Percentiles rank a stretch among this genome's conserved stretches.
Conservation (phyloP, 2,329 filamentous ascomycete species). For the Fusarium guadeloupense region DNA sequence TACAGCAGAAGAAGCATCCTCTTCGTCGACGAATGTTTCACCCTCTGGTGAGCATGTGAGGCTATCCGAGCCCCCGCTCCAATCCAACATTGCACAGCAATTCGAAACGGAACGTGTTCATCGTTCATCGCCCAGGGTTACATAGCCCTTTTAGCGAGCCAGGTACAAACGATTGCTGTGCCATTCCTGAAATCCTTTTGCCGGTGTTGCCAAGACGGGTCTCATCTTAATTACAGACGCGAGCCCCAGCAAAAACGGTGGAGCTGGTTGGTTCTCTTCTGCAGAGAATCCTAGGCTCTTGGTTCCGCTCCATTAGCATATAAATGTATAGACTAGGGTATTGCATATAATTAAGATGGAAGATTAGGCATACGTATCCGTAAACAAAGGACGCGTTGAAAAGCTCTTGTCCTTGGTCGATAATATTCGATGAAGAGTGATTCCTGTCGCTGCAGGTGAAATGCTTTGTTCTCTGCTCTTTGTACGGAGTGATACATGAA, state of each 20-base stretch:
- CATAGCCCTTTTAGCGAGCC: slow-evolving; percentile 23
- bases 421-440: neutral
- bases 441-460: neutral
- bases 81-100: slow-evolving; percentile 27
- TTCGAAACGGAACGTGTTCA: slow-evolving; percentile 21
- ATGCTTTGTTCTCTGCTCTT: slow-evolving; percentile 1
- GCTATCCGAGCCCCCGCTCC: slow-evolving; percentile 3
- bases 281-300: slow-evolving; percentile 13
- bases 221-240: slow-evolving; percentile 43
- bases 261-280: slow-evolving; percentile 18
- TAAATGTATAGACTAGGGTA: neutral
- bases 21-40: slow-evolving; percentile 12
- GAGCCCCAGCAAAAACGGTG: slow-evolving; percentile 28
- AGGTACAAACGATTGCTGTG: slow-evolving; percentile 27
- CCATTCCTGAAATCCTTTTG: slow-evolving; percentile 41
- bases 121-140: slow-evolving; percentile 28
- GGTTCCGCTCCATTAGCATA: slow-evolving; percentile 10
- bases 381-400: slow-evolving; percentile 7
- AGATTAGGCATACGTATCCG: slow-evolving; percentile 3
- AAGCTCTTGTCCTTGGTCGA: slow-evolving; percentile 1
- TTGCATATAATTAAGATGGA: neutral
- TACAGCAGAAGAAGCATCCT: neutral
- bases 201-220: slow-evolving; percentile 36
- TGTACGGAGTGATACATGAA: neutral
- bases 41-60: slow-evolving; percentile 2